Conservation (phyloP, 2,329 filamentous ascomycete genomes). For the Aspergillus flavus region DNA sequence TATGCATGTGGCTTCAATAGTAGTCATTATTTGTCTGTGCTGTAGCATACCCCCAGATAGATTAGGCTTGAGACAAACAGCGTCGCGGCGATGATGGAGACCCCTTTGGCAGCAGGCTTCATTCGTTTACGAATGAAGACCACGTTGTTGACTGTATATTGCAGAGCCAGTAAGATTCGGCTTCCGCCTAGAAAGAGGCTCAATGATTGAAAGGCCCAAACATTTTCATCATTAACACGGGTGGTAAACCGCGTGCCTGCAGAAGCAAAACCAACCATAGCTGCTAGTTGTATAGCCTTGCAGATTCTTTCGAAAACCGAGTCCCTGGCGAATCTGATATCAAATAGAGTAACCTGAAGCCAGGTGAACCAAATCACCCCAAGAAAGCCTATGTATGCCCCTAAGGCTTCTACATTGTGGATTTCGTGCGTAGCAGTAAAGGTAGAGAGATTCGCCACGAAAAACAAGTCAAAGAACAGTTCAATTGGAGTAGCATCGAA, state of each 20-base stretch:
- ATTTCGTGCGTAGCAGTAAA: constrained; percentile 61
- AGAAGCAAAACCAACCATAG: constrained; percentile 67
- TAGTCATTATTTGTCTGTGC: neutral
- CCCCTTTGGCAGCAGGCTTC: constrained; percentile 28
- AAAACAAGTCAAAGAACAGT: constrained; percentile 63
- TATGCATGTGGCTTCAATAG: neutral
- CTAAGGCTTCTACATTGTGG: constrained; percentile 49
- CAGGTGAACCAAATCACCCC: constrained; percentile 69
- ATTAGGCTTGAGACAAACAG: constrained; percentile 31
- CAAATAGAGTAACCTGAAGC: constrained; percentile 65
- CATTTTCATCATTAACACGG: constrained; percentile 41
- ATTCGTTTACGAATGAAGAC: constrained; percentile 31
- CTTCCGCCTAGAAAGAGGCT: constrained; percentile 54
- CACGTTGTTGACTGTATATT: constrained; percentile 51
- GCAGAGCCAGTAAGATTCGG: constrained; percentile 55
- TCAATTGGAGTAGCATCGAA: constrained; percentile 59
- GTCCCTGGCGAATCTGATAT: constrained; percentile 67
- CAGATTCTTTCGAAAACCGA: constrained; percentile 64
- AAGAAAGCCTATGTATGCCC: constrained; percentile 57
- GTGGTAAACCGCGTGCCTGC: constrained; percentile 54
- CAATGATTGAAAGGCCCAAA: constrained; percentile 48
- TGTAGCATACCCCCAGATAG: constrained; percentile 31
- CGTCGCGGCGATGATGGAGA: constrained; percentile 32
- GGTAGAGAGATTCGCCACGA: constrained; percentile 66
- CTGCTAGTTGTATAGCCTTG: constrained; percentile 63